Evolutionary conservation across 495 filamentous ascomycete genomes (phyloP).

Genomic region (Xylaria acuta): DNA sequence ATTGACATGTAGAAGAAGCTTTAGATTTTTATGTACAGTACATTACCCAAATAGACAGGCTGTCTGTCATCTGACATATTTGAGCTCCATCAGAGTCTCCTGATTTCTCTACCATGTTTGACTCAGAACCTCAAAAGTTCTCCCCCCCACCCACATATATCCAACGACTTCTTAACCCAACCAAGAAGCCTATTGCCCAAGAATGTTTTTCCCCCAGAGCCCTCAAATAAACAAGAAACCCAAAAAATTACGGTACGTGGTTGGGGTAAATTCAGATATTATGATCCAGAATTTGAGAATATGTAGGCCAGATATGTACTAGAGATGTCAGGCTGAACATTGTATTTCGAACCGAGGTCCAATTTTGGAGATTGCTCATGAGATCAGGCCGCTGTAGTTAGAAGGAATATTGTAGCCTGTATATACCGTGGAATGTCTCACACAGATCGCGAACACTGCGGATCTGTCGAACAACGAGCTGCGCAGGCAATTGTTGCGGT

Average conservation of each 20-base stretch:
- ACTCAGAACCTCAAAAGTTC: not conserved
- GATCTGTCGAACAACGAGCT: not conserved
- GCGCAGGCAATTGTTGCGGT: not conserved
- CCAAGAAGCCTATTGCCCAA: not conserved
- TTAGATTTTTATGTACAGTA: slow-evolving; percentile 20
- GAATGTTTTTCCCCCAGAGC: not conserved
- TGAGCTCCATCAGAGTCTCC: not conserved
- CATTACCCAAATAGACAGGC: slow-evolving; percentile 5
- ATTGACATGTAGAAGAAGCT: not conserved
- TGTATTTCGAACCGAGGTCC: not conserved
- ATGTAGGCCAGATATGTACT: slow-evolving; percentile 7
- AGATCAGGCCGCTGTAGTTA: not conserved
- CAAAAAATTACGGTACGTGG: slow-evolving; percentile 8
- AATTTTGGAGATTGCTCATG: not conserved
- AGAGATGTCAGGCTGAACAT: not conserved
- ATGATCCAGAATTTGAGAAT: slow-evolving; percentile 4
- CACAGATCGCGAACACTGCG: not conserved
- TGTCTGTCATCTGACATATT: slow-evolving; percentile 6
- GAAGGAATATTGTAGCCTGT: not conserved
- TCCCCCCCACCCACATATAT: not conserved
- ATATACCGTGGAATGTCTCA: slow-evolving; percentile 8
- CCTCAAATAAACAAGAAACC: not conserved
- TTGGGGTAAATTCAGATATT: not conserved
- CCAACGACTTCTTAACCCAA: slow-evolving; percentile 7
- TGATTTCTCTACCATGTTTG: not conserved